These are phyloP conservation scores for Phoma herbarum DNA, from an alignment of 2,329 filamentous ascomycete genomes.

Conservation along the genomic window DNA sequence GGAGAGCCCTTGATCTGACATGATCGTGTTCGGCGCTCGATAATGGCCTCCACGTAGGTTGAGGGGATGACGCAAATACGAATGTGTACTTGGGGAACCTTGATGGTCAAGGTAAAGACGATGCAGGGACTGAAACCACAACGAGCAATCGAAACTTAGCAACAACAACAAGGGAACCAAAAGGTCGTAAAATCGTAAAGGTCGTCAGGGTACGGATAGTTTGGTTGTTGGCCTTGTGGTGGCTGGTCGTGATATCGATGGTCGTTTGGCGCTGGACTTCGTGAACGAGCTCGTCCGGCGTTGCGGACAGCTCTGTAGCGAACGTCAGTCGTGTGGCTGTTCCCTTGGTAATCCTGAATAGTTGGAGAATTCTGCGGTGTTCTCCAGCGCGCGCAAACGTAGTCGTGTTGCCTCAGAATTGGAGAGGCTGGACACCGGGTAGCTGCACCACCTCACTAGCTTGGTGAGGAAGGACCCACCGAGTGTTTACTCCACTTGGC, in stretches of 20 bases:
- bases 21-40: conserved; percentile 21
- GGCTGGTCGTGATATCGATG: conserved; percentile 30
- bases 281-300: conserved; percentile 44
- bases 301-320: conserved; percentile 44
- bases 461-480: conserved; percentile 29
- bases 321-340: conserved; percentile 37
- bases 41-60: background rate
- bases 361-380: conserved; percentile 12
- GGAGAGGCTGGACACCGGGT: conserved; percentile 26
- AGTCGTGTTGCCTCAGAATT: conserved; percentile 27
- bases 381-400: conserved; percentile 21
- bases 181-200: conserved; percentile 46
- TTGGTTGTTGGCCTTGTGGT: conserved; percentile 26
- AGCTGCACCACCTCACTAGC: conserved; percentile 38
- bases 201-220: conserved; percentile 28
- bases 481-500: conserved; percentile 34
- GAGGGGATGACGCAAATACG: conserved; percentile 19
- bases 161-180: conserved; percentile 21
- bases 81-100: conserved; percentile 21
- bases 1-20: conserved; percentile 60
- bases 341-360: conserved; percentile 25
- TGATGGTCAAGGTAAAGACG: conserved; percentile 7
- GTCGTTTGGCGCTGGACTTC: conserved; percentile 23
- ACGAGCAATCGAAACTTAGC: conserved; percentile 24
- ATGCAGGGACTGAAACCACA: conserved; percentile 20